Evolutionary conservation across 2,329 filamentous ascomycete species (phyloP), one percentile per base, ranked within the genome.

Genomic region (Emydomyces testavorans): DNA sequence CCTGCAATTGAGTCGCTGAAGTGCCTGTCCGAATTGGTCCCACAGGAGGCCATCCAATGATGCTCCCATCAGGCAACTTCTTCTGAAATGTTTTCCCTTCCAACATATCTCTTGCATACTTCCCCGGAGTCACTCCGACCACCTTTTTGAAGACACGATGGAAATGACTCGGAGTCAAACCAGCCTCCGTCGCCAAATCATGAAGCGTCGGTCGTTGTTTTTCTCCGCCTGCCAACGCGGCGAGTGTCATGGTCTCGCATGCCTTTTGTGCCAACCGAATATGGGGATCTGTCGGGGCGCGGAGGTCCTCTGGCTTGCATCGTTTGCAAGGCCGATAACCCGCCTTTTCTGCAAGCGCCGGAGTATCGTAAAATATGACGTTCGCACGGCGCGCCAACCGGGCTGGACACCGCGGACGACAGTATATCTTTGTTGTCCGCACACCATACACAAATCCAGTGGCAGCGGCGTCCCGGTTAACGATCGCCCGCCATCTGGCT

Each of bases 351-450:
- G 75, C 76, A 49, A 72, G 63, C 1, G 59, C 53, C 0, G 69
- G 59, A 1, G 67, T 71, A 41, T 71, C 66, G 60, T 69, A 75
- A 60, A 77, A 79, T 26, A 65, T 62, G 26, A 85, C 67, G 16
- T 75, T 74, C 8, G 76, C 70, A n/a, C 75, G 68, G 1, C 71
- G 67, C 1, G 75, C 72, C 11, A 85, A 71, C n/a, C 78, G 73
- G 2, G 74, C 71, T 1, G 71, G 66, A 48, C 76, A 79, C 2
- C 68, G 73, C 1, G 75, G 74, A 1, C 74, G 69, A 56, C 76
- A 79, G 58, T 75, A 78, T 43, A 77, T 75, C 37, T 65, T 67
- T 2, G 76, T 79, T 0, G 73, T 74, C 46, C 68, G 66, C n/a
- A 79, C 75, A 15, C 65, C 69, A 62, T 79, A 79, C 52, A 78